Evolutionary conservation across 176 grass and related monocot species (phyloP), one percentile per base, ranked within the genome.

Genomic region (Rhynchospora breviuscula): DNA sequence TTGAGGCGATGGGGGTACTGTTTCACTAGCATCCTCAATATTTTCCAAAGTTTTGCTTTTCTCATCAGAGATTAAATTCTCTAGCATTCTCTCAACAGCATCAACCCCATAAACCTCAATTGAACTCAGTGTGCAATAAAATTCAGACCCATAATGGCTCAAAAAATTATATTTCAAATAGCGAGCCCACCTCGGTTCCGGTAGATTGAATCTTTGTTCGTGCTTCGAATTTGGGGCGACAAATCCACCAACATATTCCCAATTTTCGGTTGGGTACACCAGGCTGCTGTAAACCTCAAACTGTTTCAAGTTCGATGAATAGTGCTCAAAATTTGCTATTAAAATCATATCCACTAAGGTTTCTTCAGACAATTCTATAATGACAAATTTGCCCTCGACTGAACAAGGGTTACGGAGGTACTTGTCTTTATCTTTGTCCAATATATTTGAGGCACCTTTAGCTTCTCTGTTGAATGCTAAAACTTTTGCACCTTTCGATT

Each of bases 401-500:
- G 97, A 99, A 86, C 93, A 99, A 83, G 97, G 97, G 87, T 99
- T 99, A 46, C 93, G 88, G 11, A 99, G 88, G 79, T 99, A 99
- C 78, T 95, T 99, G 49, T 96, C 97, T 72, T 93, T 90, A 82
- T 99, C 91, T 84, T 95, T 99, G n/a, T 93, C 97, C 51, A 99
- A 87, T 83, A 99, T 96, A 48, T 95, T 99, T 57, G 86, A 86
- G 87, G 93, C 97, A 58, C 97, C 97, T 78, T 99, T 99, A 68
- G 91, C 91, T 86, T 99, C 97, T 90, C 92, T 99, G 67, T 99
- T 99, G 64, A 89, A 92, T 75, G 89, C 89, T 51, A 99, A 71
- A 10, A 99, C 60, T 85, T 99, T 99, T 61, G 93, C 91, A 7
- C 93, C 93, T 92, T 93, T 96, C 80, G 89, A 88, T 8, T 88